Conservation (phyloP, 805 yeast species). For the Blastobotrys attinorum region DNA sequence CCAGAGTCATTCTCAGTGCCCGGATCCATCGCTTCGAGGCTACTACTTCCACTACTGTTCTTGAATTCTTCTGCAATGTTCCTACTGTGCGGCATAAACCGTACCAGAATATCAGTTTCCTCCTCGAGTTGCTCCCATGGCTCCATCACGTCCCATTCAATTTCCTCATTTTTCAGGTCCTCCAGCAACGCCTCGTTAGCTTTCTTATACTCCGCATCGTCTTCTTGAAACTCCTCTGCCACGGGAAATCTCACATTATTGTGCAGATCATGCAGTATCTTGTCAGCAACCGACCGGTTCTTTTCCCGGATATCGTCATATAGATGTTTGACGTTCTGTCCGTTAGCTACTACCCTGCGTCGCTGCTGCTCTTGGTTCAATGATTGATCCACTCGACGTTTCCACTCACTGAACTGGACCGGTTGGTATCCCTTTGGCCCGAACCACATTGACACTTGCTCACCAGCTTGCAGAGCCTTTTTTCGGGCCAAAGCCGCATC, state of each 20-base stretch:
- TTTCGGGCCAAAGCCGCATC: conserved; percentile 52
- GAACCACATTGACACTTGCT: conserved; percentile 51
- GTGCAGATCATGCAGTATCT: conserved; percentile 12
- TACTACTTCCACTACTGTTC: too few relatives aligned
- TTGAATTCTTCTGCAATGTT: conserved; percentile 24
- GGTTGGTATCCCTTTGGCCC: conserved; percentile 57
- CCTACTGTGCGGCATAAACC: conserved; percentile 25
- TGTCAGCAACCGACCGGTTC: conserved; percentile 10
- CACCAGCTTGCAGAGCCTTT: conserved; percentile 42
- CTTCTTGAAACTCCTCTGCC: conserved; percentile 2
- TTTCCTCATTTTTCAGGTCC: conserved; percentile 3
- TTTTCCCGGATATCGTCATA: conserved; percentile 13
- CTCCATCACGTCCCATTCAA: conserved; percentile 16
- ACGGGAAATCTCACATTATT: conserved; percentile 2
- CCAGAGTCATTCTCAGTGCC: too few relatives aligned
- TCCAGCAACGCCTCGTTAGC: background rate
- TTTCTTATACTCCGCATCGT: background rate
- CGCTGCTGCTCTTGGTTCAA: conserved; percentile 13
- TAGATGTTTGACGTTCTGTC: conserved; percentile 7
- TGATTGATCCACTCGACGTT: conserved; percentile 16
- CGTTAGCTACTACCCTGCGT: conserved; percentile 1
- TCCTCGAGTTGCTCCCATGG: conserved; percentile 18
- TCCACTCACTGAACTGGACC: conserved; percentile 31
- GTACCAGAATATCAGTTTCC: conserved; percentile 18
- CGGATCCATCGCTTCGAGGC: too few relatives aligned